These are phyloP conservation scores for Gorgonomyces haynaldii DNA, from an alignment of 192 early-diverging fungal species.

Conservation along the genomic window DNA sequence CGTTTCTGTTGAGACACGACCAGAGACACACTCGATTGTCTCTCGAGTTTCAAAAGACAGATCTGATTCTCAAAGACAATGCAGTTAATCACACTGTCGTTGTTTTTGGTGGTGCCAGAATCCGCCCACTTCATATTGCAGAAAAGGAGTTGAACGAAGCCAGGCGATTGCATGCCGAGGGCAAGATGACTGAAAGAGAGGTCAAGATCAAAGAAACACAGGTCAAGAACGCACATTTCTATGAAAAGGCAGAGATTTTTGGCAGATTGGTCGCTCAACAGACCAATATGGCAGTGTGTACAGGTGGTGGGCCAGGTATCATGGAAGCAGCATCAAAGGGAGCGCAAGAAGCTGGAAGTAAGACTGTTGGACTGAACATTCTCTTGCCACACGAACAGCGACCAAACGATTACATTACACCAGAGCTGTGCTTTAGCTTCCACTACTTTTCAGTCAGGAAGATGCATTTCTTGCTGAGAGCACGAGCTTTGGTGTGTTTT, in stretches of 20 bases:
- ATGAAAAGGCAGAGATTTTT: constrained; percentile 16
- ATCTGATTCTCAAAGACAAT: constrained; percentile 7
- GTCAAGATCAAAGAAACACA: neutral
- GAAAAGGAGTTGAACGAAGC: neutral
- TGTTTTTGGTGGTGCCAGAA: constrained; percentile 23
- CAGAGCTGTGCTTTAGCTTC: constrained; percentile 23
- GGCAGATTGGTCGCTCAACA: constrained; percentile 14
- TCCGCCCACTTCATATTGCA: constrained; percentile 1
- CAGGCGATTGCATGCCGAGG: neutral
- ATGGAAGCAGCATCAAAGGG: constrained; percentile 25
- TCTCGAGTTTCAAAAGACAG: constrained; percentile 21
- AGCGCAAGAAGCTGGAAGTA: constrained; percentile 9
- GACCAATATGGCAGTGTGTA: constrained; percentile 3
- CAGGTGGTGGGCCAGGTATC: constrained; percentile 27
- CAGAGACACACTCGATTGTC: constrained; percentile 15
- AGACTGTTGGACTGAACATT: constrained; percentile 23
- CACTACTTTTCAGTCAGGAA: constrained; percentile 29
- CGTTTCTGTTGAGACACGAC: constrained; percentile 19
- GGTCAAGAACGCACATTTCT: constrained; percentile 11
- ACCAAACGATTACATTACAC: constrained; percentile 25
- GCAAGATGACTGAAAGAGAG: neutral
- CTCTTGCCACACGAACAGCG: constrained; percentile 22
- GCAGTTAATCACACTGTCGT: constrained; percentile 24
- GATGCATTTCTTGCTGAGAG: constrained; percentile 26
- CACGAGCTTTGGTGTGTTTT: constrained; percentile 20